Conservation (phyloP, 139 green algal species). For the Prasinococcaceae sp. region DNA sequence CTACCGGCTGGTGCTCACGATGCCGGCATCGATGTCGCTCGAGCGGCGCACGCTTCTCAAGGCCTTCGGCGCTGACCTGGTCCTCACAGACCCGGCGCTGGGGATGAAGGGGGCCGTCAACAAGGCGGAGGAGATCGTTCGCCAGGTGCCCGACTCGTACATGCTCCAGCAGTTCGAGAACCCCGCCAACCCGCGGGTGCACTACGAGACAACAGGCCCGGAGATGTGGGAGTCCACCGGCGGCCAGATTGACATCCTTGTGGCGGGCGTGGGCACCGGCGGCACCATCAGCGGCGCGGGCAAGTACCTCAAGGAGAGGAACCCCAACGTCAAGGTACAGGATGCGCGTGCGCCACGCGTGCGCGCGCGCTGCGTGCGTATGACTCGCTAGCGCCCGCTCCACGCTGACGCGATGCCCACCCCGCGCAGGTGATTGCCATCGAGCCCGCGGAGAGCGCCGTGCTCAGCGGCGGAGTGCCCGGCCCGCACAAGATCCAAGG, state of each 20-base stretch:
- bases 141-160: slow-evolving; percentile 51
- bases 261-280: slow-evolving; percentile 85
- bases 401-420: no score
- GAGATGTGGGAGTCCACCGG: slow-evolving; percentile 81
- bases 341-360: no score
- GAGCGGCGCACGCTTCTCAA: slow-evolving; percentile 82
- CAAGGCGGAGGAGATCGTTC: slow-evolving; percentile 82
- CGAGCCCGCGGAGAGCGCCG: slow-evolving; percentile 78
- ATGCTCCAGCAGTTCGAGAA: slow-evolving; percentile 99
- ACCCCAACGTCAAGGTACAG: slow-evolving; percentile 54
- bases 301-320: slow-evolving; percentile 82
- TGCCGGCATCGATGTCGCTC: slow-evolving; percentile 95
- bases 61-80: slow-evolving; percentile 48
- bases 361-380: no score
- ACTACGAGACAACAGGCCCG: slow-evolving; percentile 83
- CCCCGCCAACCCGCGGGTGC: slow-evolving; percentile 70
- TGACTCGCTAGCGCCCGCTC: no score
- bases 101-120: slow-evolving; percentile 80
- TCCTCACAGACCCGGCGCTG: slow-evolving; percentile 42
- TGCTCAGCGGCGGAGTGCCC: slow-evolving; percentile 79
- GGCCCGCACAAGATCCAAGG: slow-evolving; percentile 97
- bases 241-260: slow-evolving; percentile 77
- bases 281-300: slow-evolving; percentile 90
- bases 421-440: slow-evolving; percentile 91
- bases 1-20: slow-evolving; percentile 95